Conservation (phyloP, 2,329 filamentous ascomycete genomes). For the Diaporthe sp. region DNA sequence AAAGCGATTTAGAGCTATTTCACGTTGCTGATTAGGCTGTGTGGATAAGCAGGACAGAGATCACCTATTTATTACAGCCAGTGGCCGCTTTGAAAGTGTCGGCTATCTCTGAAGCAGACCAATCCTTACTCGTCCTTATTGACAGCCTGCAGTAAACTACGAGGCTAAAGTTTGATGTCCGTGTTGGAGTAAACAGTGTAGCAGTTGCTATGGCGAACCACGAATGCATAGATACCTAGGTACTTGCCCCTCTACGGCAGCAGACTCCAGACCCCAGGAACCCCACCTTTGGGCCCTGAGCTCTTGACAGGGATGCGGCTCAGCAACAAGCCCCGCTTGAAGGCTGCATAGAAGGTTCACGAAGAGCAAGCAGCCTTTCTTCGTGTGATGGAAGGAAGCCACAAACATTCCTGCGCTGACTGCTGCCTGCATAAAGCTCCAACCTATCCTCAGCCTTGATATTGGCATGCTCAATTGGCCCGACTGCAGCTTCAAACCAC, state of each 20-base stretch:
- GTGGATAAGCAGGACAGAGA: background rate
- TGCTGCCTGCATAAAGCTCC: constrained; percentile 20
- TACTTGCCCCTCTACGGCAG: background rate
- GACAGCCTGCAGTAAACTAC: background rate
- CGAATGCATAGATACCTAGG: background rate
- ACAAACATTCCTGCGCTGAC: constrained; percentile 30
- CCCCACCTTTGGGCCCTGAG: constrained; percentile 18
- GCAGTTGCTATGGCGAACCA: background rate
- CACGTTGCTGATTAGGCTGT: background rate
- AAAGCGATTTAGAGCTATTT: background rate
- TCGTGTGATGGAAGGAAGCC: constrained; percentile 44
- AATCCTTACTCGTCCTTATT: too few relatives aligned
- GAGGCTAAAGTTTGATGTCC: background rate
- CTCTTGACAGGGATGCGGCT: constrained; percentile 29
- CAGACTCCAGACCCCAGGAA: background rate
- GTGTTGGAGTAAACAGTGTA: background rate
- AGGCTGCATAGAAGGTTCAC: constrained; percentile 39
- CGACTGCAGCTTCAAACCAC: background rate
- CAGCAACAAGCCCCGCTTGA: constrained; percentile 34
- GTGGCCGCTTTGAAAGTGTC: too few relatives aligned
- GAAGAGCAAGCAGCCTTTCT: constrained; percentile 36
- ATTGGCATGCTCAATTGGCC: background rate
- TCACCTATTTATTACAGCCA: background rate
- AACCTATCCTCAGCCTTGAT: background rate
- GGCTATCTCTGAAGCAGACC: background rate